phyloP scores from a whole-genome alignment of 2,329 filamentous ascomycete species.

The Daldinia eschscholtzii region DNA sequence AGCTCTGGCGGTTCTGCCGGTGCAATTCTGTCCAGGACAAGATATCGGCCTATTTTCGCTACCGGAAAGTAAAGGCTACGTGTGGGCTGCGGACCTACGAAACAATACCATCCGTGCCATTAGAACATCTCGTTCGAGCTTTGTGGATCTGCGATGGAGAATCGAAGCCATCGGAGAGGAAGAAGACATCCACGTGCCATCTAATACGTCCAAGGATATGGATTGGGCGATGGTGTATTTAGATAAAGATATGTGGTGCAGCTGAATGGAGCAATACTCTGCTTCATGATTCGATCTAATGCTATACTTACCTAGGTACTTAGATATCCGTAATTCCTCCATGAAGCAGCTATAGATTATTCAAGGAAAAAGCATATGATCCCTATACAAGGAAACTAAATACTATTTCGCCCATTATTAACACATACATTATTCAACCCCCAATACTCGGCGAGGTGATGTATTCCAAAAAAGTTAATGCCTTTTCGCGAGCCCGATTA shows the following conservation, averaged over 20 bases:
- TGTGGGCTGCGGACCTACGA: neutral
- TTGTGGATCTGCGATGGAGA: neutral
- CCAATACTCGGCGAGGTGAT: too few species aligned
- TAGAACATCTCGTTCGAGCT: neutral
- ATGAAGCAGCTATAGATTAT: too few species aligned
- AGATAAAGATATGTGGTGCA: neutral
- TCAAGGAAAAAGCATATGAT: too few species aligned
- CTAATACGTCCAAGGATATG: neutral
- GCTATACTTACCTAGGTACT: too few species aligned
- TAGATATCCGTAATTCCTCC: too few species aligned
- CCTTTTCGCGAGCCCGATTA: too few species aligned
- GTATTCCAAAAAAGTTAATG: too few species aligned
- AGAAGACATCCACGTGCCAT: neutral
- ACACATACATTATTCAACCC: too few species aligned
- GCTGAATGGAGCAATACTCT: too few species aligned
- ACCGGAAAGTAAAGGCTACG: neutral
- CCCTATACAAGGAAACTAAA: too few species aligned
- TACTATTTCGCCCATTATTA: too few species aligned
- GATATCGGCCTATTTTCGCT: neutral
- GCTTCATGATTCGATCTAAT: too few species aligned
- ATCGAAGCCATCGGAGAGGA: neutral
- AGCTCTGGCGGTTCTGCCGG: neutral
- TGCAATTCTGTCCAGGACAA: neutral
- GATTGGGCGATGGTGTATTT: neutral
- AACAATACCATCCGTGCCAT: neutral